Conservation (phyloP, 768 basidiomycete species). For the Suillus ampliporus region DNA sequence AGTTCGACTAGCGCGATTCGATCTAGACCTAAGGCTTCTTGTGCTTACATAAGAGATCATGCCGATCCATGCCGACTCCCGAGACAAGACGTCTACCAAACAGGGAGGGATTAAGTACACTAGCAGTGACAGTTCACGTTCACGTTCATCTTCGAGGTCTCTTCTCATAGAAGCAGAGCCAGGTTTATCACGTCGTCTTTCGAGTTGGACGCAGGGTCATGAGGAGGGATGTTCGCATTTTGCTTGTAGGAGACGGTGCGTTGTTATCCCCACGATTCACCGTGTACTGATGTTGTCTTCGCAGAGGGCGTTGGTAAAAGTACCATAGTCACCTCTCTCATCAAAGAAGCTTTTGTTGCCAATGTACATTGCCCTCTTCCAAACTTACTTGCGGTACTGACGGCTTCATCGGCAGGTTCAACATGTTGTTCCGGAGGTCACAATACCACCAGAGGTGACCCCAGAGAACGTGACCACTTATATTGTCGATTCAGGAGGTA, state of each 20-base stretch:
- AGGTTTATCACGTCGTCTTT: slow-evolving; percentile 3
- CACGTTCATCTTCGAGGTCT: background rate
- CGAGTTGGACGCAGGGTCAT: slow-evolving; percentile 53
- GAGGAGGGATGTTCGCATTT: slow-evolving; percentile 92
- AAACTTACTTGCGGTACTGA: slow-evolving; percentile 10
- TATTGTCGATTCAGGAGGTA: slow-evolving; percentile 97
- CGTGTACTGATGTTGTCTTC: slow-evolving; percentile 8
- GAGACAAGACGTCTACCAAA: slow-evolving; percentile 4
- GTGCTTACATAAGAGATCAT: background rate
- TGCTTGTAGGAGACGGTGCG: slow-evolving; percentile 93
- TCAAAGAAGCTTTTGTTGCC: slow-evolving; percentile 92
- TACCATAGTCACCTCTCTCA: slow-evolving; percentile 94
- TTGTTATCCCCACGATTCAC: slow-evolving; percentile 21
- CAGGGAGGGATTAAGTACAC: slow-evolving; percentile 9
- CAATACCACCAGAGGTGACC: slow-evolving; percentile 96
- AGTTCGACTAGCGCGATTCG: too few relatives aligned
- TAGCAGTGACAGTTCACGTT: background rate
- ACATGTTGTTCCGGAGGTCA: slow-evolving; percentile 94
- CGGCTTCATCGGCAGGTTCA: slow-evolving; percentile 67
- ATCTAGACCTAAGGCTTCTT: too few relatives aligned
- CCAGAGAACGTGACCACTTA: slow-evolving; percentile 98
- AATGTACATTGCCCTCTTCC: slow-evolving; percentile 58
- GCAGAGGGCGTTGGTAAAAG: slow-evolving; percentile 98
- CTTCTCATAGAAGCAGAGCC: background rate
- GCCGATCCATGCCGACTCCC: slow-evolving; percentile 4